Percentiles rank a stretch among this genome's conserved stretches.
phyloP scores from a whole-genome alignment of 306 rosid genomes.

The Fragaria iinumae region DNA sequence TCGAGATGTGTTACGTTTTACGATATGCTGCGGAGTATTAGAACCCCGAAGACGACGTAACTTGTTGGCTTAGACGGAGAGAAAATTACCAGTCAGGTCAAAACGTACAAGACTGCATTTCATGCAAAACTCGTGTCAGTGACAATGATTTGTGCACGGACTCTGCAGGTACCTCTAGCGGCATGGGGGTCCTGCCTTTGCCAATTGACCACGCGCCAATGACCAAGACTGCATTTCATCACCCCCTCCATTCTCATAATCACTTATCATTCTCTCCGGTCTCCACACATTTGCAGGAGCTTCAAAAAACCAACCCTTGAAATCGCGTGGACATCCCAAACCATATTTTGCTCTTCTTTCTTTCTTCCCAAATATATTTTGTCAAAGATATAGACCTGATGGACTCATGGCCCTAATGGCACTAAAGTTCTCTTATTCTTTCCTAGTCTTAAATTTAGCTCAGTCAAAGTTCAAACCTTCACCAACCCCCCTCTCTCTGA shows the following conservation, averaged over 20 bases:
- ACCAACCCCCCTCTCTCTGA: neutral
- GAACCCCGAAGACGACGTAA: too few relatives aligned
- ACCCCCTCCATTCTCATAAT: neutral
- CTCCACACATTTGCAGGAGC: neutral
- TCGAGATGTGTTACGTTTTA: too few relatives aligned
- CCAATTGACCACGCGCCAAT: neutral
- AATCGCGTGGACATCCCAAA: neutral
- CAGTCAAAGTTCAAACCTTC: slow-evolving; percentile 5
- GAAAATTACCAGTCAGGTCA: neutral
- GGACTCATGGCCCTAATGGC: neutral
- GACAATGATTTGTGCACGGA: slow-evolving; percentile 11
- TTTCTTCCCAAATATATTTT: neutral
- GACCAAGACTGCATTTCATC: neutral
- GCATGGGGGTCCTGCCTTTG: neutral
- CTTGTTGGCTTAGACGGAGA: too few relatives aligned
- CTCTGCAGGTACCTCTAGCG: neutral
- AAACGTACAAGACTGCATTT: neutral
- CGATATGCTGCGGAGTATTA: too few relatives aligned
- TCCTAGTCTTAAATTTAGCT: neutral
- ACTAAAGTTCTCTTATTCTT: neutral
- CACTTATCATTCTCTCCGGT: neutral
- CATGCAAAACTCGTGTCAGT: neutral
- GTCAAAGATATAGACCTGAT: neutral
- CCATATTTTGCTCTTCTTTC: neutral
- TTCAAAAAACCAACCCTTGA: neutral